Evolutionary conservation across 306 rosid species (phyloP).

Genomic region (Prunus armeniaca): DNA sequence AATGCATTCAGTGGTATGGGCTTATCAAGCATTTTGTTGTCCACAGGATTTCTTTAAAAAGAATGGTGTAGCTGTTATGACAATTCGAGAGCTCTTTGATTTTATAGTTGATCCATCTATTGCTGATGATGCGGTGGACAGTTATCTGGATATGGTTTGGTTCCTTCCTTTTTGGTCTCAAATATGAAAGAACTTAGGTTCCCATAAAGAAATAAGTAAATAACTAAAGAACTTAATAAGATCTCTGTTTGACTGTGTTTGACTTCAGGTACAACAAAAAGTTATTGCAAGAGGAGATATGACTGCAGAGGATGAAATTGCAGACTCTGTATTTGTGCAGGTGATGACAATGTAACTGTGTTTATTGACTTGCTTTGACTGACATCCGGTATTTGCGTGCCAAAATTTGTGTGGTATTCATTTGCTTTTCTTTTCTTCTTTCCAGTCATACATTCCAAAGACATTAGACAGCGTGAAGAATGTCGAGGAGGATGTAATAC

Average conservation of each 20-base stretch:
- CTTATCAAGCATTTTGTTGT: constrained; percentile 23
- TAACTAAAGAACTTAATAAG: not conserved
- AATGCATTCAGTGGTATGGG: not conserved
- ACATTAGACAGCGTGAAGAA: constrained; percentile 66
- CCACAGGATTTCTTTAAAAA: constrained; percentile 78
- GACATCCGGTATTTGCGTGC: not conserved
- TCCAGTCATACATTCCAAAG: constrained; percentile 78
- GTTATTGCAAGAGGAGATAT: constrained; percentile 57
- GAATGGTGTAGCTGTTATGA: constrained; percentile 93
- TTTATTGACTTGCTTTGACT: not conserved
- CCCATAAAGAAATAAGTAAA: not conserved
- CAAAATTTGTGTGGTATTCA: not conserved
- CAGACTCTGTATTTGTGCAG: constrained; percentile 75
- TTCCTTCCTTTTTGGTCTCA: not conserved
- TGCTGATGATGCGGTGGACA: constrained; percentile 69
- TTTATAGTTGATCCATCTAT: constrained; percentile 82
- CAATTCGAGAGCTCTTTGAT: constrained; percentile 75
- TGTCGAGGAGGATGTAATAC: constrained; percentile 67
- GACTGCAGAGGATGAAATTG: constrained; percentile 78
- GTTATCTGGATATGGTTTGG: constrained; percentile 77
- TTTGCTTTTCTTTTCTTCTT: constrained; percentile 7
- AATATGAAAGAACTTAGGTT: not conserved
- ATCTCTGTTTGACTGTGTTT: not conserved
- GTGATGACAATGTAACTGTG: constrained; percentile 21
- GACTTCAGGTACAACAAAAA: constrained; percentile 58